Evolutionary conservation across 306 rosid genomes (phyloP), one percentile per base, ranked within the genome.

Genomic region (Sphenostylis stenocarpa): DNA sequence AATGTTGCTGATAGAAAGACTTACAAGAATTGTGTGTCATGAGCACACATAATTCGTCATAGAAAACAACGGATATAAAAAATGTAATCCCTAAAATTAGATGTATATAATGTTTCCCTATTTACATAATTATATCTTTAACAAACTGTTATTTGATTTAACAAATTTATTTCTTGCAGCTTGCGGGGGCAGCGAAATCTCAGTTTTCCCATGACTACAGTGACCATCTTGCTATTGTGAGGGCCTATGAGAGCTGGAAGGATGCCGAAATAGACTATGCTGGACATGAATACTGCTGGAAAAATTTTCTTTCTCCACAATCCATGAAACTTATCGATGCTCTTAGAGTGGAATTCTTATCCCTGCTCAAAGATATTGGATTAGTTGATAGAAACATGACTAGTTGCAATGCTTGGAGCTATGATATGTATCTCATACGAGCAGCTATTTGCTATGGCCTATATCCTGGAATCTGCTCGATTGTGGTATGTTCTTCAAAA

Each of bases 291-390:
- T 95, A 90, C 79, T 95, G 98, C 86, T 92, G 99, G 99, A 96
- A 87, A 76, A 90, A 92, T 47, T 92, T 96, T 78, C 92, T 91
- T 71, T 96, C 98, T 64, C 81, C 69, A 2, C 97, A 91, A 76
- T 92, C 99, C 21, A 87, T 96, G 97, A 96, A 90, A 85, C 97
- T 91, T 55, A 89, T 96, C 76, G 99, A 92, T 84, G 91, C 99
- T 73, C 94, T 96, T 66, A 82, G 98, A 73, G 83, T 78, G 72
- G 94, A 96, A 80, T 88, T 92, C 82, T 76, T 81, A 62, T 87
- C 90, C 73, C 78, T 92, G 82, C 91, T 91, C 26, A 91, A 86
- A 62, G 94, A 92, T 80, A 85, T 89, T 63, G 91, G 93, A 77
- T 80, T 96, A 77, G 87, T 88, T 66, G 97, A 96, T 87, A 84